Conservation (phyloP, 2,329 filamentous ascomycete species). For the Tolypocladium ophioglossoides region DNA sequence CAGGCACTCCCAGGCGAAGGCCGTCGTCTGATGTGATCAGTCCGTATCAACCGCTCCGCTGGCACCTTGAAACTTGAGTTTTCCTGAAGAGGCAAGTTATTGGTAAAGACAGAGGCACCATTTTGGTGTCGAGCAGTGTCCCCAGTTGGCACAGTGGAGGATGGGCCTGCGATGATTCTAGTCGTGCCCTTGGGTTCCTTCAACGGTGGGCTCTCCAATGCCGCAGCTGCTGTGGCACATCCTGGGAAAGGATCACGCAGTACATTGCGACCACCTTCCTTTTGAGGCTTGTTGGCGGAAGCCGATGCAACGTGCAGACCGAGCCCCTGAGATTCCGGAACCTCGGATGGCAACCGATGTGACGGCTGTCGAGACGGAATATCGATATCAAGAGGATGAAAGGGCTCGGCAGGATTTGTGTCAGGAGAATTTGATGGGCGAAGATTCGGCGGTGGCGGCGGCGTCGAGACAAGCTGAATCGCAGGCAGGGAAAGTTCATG, state of each 20-base stretch:
- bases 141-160: background rate
- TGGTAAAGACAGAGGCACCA: no score
- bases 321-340: background rate
- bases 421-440: background rate
- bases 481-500: slow-evolving; percentile 1
- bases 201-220: background rate
- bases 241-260: background rate
- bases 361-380: background rate
- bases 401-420: no score
- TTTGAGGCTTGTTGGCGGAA: background rate
- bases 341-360: background rate
- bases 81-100: background rate
- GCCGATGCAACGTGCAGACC: background rate
- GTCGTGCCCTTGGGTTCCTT: background rate
- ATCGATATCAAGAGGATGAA: background rate
- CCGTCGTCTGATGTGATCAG: background rate
- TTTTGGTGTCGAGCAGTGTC: background rate
- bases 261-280: background rate
- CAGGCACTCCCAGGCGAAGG: slow-evolving; percentile 14
- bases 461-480: background rate
- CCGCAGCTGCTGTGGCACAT: background rate
- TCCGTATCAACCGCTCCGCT: background rate
- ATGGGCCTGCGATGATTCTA: background rate
- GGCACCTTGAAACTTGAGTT: background rate
- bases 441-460: background rate